These are phyloP conservation scores for Podosphaera fusca DNA, from an alignment of 2,329 filamentous ascomycete genomes.

Conservation along the genomic window DNA sequence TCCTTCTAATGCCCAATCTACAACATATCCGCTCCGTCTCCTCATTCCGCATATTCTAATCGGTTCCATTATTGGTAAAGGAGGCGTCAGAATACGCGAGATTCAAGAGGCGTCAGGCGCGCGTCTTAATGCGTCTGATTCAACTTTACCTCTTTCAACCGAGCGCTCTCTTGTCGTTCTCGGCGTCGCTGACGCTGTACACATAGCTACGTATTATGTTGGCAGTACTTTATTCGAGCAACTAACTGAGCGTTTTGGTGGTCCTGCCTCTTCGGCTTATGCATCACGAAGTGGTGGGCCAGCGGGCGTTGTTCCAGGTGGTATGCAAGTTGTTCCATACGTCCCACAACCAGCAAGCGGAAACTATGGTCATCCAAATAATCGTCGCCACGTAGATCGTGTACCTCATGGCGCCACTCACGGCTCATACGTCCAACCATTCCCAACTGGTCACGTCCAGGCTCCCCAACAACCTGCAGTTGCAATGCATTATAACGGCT, in stretches of 20 bases:
- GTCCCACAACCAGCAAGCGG: constrained; percentile 80
- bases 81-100: constrained; percentile 83
- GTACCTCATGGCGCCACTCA: constrained; percentile 58
- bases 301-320: constrained; percentile 79
- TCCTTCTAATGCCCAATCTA: constrained; percentile 77
- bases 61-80: constrained; percentile 96
- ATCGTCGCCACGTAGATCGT: constrained; percentile 54
- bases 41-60: constrained; percentile 94
- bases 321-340: constrained; percentile 98
- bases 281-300: constrained; percentile 85
- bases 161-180: constrained; percentile 96
- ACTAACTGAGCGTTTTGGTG: constrained; percentile 86
- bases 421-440: constrained; percentile 37
- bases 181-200: constrained; percentile 90
- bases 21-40: constrained; percentile 88
- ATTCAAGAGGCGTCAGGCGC: constrained; percentile 96
- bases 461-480: constrained; percentile 28
- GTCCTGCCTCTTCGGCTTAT: constrained; percentile 90
- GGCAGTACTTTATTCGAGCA: constrained; percentile 96
- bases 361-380: constrained; percentile 77
- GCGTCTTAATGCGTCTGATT: constrained; percentile 86
- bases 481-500: constrained; percentile 51
- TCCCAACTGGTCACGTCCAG: constrained; percentile 25
- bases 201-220: constrained; percentile 97
- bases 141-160: constrained; percentile 79